Percentiles rank a stretch among this genome's conserved stretches.
phyloP scores from a whole-genome alignment of 164 flowering plant species.

The Magnolia kwangsiensis region DNA sequence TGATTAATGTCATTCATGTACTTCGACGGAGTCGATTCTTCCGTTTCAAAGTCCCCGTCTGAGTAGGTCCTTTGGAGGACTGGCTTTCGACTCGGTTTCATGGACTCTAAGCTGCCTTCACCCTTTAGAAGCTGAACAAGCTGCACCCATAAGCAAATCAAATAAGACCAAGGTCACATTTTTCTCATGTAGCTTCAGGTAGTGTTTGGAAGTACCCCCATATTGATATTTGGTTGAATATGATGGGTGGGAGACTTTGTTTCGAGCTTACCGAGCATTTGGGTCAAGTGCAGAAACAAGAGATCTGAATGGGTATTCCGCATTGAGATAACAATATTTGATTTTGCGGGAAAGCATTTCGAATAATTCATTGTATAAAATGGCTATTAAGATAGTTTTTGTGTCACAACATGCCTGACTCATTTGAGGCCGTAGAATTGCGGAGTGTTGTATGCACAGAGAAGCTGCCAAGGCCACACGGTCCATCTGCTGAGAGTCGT shows the following conservation, averaged over 20 bases:
- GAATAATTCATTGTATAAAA: background rate
- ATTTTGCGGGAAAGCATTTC: background rate
- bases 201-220: background rate
- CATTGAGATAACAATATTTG: background rate
- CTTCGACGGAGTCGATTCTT: conserved; percentile 49
- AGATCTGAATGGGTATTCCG: background rate
- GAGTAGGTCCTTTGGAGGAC: conserved; percentile 48
- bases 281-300: background rate
- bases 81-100: conserved; percentile 27
- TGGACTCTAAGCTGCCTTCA: conserved; percentile 22
- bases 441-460: conserved; percentile 53
- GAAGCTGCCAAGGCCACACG: conserved; percentile 51
- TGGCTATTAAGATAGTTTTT: background rate
- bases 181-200: background rate
- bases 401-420: conserved; percentile 49
- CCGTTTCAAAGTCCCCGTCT: conserved; percentile 44
- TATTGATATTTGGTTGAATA: background rate
- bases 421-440: conserved; percentile 77
- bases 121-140: conserved; percentile 56
- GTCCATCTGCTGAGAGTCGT: conserved; percentile 51
- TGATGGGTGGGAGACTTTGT: background rate
- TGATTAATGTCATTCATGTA: conserved; percentile 36
- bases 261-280: background rate
- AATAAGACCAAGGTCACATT: background rate
- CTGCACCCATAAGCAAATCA: conserved; percentile 31